phyloP scores from a whole-genome alignment of 1,139 yeast genomes.

The Candida frijolesensis region DNA sequence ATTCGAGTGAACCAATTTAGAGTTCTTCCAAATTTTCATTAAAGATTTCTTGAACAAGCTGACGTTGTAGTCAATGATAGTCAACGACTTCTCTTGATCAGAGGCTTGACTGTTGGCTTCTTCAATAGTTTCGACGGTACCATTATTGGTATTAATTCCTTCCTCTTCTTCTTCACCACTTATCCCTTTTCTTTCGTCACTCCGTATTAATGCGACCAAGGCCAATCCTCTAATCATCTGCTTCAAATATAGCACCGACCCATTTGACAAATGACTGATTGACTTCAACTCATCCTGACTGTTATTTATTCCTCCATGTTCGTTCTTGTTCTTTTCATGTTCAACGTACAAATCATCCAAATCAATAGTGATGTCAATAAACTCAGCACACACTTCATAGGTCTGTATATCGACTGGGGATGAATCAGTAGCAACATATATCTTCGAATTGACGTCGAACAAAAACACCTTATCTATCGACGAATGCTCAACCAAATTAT shows the following conservation, averaged over 20 bases:
- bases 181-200: constrained; percentile 41
- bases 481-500: constrained; percentile 84
- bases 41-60: constrained; percentile 77
- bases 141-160: not conserved
- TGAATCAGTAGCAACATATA: constrained; percentile 94
- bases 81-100: constrained; percentile 57
- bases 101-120: constrained; percentile 46
- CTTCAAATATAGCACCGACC: constrained; percentile 76
- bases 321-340: constrained; percentile 19
- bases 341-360: constrained; percentile 71
- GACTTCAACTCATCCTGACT: constrained; percentile 53
- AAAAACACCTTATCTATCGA: constrained; percentile 90
- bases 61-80: constrained; percentile 88
- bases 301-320: constrained; percentile 2
- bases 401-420: constrained; percentile 95
- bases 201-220: constrained; percentile 80
- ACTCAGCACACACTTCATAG: constrained; percentile 96
- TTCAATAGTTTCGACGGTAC: not conserved
- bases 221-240: constrained; percentile 95
- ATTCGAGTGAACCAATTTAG: constrained; percentile 17
- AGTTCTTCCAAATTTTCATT: constrained; percentile 71
- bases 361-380: constrained; percentile 91
- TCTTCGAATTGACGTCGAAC: constrained; percentile 91
- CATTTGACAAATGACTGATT: constrained; percentile 77
- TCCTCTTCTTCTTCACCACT: constrained; percentile 24